These are phyloP conservation scores for Cercophora newfieldiana DNA, from an alignment of 495 filamentous ascomycete genomes.

Conservation along the genomic window DNA sequence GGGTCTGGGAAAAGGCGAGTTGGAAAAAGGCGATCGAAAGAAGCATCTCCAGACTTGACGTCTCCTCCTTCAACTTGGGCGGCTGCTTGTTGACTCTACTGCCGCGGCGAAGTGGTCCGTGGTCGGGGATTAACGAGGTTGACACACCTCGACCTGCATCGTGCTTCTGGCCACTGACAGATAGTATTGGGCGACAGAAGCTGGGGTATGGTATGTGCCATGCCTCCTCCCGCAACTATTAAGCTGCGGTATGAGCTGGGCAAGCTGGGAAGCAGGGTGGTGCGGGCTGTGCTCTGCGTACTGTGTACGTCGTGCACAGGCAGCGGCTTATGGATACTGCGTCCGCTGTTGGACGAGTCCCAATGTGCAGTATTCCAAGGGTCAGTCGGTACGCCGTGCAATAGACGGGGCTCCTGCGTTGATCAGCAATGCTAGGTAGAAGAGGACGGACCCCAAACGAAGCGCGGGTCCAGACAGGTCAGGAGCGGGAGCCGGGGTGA, in stretches of 20 bases:
- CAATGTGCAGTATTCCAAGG: background rate
- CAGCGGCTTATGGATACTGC: background rate
- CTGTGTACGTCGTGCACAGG: background rate
- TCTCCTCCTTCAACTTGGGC: background rate
- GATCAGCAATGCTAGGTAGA: background rate
- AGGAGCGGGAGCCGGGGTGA: background rate
- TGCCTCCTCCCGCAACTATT: constrained; percentile 17
- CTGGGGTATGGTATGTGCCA: background rate
- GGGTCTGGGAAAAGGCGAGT: background rate
- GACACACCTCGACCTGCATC: constrained; percentile 2
- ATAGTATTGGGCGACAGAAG: background rate
- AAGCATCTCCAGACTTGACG: background rate
- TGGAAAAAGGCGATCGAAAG: no score
- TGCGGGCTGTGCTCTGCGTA: background rate
- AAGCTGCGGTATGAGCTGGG: background rate
- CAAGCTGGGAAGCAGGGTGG: background rate
- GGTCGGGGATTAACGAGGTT: constrained; percentile 11
- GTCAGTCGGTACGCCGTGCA: background rate
- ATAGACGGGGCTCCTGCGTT: background rate
- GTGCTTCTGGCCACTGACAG: constrained; percentile 11
- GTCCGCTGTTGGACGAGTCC: background rate
- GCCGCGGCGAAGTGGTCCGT: background rate
- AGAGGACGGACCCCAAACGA: background rate
- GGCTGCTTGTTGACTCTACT: background rate
- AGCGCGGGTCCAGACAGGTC: background rate